Base-by-base conservation (phyloP, 129 eudicot genomes). In the Erigeron canadensis region DNA sequence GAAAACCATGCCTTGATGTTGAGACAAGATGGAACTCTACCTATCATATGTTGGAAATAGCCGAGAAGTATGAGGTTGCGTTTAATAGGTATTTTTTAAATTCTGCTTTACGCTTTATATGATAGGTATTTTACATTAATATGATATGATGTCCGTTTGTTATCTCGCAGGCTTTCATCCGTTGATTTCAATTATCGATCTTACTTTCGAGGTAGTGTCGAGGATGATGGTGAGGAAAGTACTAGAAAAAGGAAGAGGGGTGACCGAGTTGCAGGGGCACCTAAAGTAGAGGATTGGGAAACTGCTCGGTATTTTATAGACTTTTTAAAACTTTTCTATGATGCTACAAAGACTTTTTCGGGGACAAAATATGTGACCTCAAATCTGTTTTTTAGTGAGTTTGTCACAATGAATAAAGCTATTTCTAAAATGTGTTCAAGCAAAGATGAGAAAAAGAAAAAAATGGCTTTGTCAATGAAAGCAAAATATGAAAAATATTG, bases 401-500 rank as follows among this genome's bases (percentile, higher is more conserved):
- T 70, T 16, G 59, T 46, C 16, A 70, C 50, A 1, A 22, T 60
- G 56, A 38, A 65, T n/a, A 5, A 15, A 16, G 10, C 17, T 4
- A 71, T 78, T 23, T 3, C 23, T 2, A 53, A 13, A 7, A 39
- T 41, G 15, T 64, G 60, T 23, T 12, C 21, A 8, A 41, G 10
- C 17, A 64, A 2, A 7, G 59, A 77, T 50, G 56, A 23, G 4
- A 57, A 54, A 15, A 37, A 34, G 21, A 6, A 38, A 8, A 22
- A 10, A 58, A 70, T 77, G 76, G 71, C 46, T 5, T 5, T 1
- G 1, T 18, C 48, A 0, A 70, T 78, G 77, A 78, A 50, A 58
- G 59, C n/a, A 7, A 78, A 78, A 17, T 71, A 70, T 63, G 59
- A 71, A 38, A 77, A 77, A 41, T 77, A 69, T 41, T 61, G 63